phyloP scores from a whole-genome alignment of 2,329 filamentous ascomycete species.

The Fusarium pilosicola region DNA sequence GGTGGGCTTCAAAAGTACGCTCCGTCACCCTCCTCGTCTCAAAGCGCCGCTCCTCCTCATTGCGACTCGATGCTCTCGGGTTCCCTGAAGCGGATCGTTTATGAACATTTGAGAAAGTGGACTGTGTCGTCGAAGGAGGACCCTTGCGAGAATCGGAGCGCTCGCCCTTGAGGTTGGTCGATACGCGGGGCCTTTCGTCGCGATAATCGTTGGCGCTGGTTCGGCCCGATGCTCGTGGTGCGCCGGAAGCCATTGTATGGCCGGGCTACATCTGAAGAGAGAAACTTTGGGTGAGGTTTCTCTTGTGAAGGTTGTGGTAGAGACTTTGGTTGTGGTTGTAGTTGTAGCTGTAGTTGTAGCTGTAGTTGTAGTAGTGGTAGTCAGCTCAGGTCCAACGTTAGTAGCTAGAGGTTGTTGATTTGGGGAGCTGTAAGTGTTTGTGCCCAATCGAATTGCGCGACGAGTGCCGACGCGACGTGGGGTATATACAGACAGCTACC shows the following conservation, averaged over 20 bases:
- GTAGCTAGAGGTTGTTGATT: constrained; percentile 19
- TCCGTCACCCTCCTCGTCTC: constrained; percentile 67
- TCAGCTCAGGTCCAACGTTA: not conserved
- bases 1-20: constrained; percentile 65
- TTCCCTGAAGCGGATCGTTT: constrained; percentile 69
- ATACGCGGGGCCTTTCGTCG: constrained; percentile 52
- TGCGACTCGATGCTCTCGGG: constrained; percentile 60
- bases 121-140: constrained; percentile 50
- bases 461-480: constrained; percentile 36
- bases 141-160: constrained; percentile 52
- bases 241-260: constrained; percentile 55
- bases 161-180: constrained; percentile 46
- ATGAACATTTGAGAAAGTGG: constrained; percentile 54
- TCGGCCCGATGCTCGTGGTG: constrained; percentile 57
- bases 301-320: not conserved
- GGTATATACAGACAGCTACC: constrained; percentile 24
- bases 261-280: constrained; percentile 50
- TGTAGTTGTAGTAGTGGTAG: constrained; percentile 2
- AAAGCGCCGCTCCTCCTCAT: constrained; percentile 53
- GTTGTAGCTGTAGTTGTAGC: constrained; percentile 8
- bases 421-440: constrained; percentile 40
- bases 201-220: constrained; percentile 51
- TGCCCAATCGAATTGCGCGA: constrained; percentile 45
- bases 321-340: not conserved
- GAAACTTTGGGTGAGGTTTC: not conserved